Evolutionary conservation across 2,329 filamentous ascomycete species (phyloP).

Genomic region (Septoria linicola): DNA sequence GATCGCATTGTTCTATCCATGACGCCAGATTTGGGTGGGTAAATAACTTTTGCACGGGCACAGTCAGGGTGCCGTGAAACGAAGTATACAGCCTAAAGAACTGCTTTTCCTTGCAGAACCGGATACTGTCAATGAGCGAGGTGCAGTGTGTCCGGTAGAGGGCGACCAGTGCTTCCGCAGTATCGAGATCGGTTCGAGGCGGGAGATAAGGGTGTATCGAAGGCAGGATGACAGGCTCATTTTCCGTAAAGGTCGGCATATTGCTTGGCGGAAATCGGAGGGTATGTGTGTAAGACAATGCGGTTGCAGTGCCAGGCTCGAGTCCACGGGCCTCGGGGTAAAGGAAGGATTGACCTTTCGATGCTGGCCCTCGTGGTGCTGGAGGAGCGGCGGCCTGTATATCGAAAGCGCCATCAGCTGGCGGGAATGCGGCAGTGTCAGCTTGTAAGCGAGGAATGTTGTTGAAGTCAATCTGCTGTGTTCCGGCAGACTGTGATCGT

Average conservation of each 20-base stretch:
- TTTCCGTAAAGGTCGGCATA: conserved; percentile 59
- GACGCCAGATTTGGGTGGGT: conserved; percentile 75
- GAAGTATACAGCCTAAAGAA: conserved; percentile 94
- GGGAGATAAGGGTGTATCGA: conserved; percentile 80
- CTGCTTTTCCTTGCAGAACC: conserved; percentile 94
- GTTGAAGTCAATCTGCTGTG: conserved; percentile 39
- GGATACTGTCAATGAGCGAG: conserved; percentile 89
- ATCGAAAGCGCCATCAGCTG: conserved; percentile 36
- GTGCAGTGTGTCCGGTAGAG: conserved; percentile 94
- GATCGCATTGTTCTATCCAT: conserved; percentile 96
- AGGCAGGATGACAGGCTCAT: conserved; percentile 76
- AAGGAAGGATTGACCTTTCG: conserved; percentile 47
- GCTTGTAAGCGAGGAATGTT: conserved; percentile 48
- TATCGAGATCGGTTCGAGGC: conserved; percentile 76
- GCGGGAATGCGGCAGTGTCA: conserved; percentile 50
- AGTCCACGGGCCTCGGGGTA: conserved; percentile 47
- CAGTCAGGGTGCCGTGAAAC: conserved; percentile 93
- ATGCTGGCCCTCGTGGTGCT: conserved; percentile 41
- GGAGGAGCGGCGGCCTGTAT: conserved; percentile 30
- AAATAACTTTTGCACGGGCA: conserved; percentile 92
- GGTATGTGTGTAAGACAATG: conserved; percentile 59
- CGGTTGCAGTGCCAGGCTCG: conserved; percentile 42
- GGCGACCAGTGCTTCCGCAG: conserved; percentile 79
- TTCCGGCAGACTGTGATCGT: conserved; percentile 35
- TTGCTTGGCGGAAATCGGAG: conserved; percentile 62